These are phyloP conservation scores for Phaeotremella skinneri DNA, from an alignment of 768 basidiomycete species.

Conservation along the genomic window DNA sequence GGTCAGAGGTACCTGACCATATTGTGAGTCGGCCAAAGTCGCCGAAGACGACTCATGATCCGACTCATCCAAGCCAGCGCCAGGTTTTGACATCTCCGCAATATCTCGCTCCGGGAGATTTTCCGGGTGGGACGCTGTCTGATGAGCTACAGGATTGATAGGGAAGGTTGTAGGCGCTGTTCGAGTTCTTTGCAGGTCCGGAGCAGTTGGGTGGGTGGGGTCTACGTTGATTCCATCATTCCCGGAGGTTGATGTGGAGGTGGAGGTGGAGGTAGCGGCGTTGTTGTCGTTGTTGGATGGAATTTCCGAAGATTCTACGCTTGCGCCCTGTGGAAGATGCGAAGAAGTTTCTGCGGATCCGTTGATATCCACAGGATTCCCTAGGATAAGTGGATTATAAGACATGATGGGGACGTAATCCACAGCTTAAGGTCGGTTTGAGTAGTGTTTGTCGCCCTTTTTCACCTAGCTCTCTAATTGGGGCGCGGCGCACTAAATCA, in stretches of 20 bases:
- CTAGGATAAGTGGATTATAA: slow-evolving; percentile 10
- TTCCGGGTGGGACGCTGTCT: background rate
- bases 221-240: background rate
- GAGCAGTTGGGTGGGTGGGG: background rate
- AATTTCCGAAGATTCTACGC: too few relatives aligned
- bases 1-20: slow-evolving; percentile 2
- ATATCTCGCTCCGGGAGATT: background rate
- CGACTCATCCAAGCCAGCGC: slow-evolving; percentile 5
- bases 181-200: slow-evolving; percentile 14
- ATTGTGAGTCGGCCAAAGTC: slow-evolving; percentile 13
- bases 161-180: slow-evolving; percentile 30
- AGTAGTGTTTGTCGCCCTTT: too few relatives aligned
- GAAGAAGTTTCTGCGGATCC: too few relatives aligned
- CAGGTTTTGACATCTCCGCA: slow-evolving; percentile 2
- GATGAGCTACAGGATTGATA: slow-evolving; percentile 13
- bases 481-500: too few relatives aligned
- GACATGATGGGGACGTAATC: slow-evolving; percentile 12
- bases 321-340: too few relatives aligned
- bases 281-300: background rate
- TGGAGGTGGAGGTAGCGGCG: background rate
- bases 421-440: too few relatives aligned
- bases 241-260: background rate
- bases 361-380: slow-evolving; percentile 10
- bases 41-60: slow-evolving; percentile 20
- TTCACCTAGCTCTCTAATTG: too few relatives aligned